Percentiles rank a stretch among this genome's conserved stretches.
These are phyloP conservation scores for Pyrus hybrid DNA, from an alignment of 331 rosid species.

Conservation along the genomic window DNA sequence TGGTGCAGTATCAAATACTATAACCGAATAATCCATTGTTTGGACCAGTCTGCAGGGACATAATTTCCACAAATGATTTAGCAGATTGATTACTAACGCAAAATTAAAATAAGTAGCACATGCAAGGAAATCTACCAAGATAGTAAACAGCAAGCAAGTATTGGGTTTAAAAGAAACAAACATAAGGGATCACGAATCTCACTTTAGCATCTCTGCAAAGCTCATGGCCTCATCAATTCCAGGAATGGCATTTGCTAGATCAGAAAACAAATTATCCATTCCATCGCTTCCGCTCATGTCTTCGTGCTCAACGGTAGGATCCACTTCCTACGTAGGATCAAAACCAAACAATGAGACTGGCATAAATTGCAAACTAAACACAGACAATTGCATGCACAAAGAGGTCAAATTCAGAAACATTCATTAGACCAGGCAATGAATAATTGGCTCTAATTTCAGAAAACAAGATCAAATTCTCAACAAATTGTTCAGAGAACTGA, in stretches of 20 bases:
- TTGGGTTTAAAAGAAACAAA: conserved; percentile 1
- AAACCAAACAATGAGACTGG: not conserved
- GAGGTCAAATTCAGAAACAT: not conserved
- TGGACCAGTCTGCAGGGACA: conserved; percentile 76
- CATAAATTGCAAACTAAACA: not conserved
- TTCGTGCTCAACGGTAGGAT: conserved; percentile 84
- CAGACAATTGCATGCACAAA: not conserved
- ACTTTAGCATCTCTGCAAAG: conserved; percentile 99
- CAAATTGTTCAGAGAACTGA: not conserved
- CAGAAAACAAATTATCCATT: conserved; percentile 71
- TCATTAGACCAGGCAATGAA: not conserved
- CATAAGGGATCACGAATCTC: conserved; percentile 9
- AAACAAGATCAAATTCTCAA: not conserved
- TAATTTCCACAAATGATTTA: not conserved
- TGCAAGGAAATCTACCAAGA: not conserved
- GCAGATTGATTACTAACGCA: not conserved
- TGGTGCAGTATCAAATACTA: conserved; percentile 98
- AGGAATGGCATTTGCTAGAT: conserved; percentile 92
- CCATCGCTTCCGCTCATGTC: conserved; percentile 58
- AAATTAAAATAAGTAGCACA: not conserved
- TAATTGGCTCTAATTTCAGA: not conserved
- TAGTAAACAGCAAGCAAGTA: not conserved
- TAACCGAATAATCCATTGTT: conserved; percentile 96
- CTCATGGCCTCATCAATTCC: conserved; percentile 99
- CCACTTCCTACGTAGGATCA: conserved; percentile 71